Evolutionary conservation across 2,329 filamentous ascomycete species (phyloP), one percentile per base, ranked within the genome.

Genomic region (Fusarium brevicatenulatum): DNA sequence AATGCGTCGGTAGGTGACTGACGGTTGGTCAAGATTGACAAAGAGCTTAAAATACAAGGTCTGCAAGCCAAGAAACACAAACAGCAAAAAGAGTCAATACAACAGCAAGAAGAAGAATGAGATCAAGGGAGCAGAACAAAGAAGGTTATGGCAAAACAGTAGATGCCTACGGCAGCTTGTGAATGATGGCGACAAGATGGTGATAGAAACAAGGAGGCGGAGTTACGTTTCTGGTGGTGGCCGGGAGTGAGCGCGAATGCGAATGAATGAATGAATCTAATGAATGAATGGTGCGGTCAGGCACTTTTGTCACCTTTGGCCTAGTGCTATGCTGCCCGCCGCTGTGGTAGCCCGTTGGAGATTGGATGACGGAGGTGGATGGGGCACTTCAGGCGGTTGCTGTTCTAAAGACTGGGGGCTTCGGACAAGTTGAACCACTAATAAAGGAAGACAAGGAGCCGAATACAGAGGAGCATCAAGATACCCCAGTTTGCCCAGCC

Each of bases 231-330:
- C 23, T 58, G 42, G 54, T 66, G 70, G 63, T 74, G 70, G 63
- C 63, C 50, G 70, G 56, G 63, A 74, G 40, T 53, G 61, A 70
- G 63, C 49, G 60, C 55, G 59, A 73, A 56, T 66, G 55, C 32
- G 42, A 58, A 47, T 47, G 36, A 9, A 37, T 37, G 32, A 59
- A 73, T 74, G 71, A 16, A 36, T 32, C 30, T 32, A 32, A 12
- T 36, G 34, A 39, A 39, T 53, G 34, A 59, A 73, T 74, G 71
- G 75, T 73, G 71, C 75, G 71, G 75, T 77, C 70, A 75, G 75
- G 70, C 66, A 74, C 55, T 75, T 73, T 76, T 72, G 71, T 62
- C 63, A 40, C 63, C 43, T 55, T 66, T 59, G 28, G 62, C 54
- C 19, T 25, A 25, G 64, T 62, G 68, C 62, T 55, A 47, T 53